Percentiles rank a stretch among this genome's conserved stretches.
Evolutionary conservation across 2,329 filamentous ascomycete genomes (phyloP).

Genomic region (Penicillium sp.): DNA sequence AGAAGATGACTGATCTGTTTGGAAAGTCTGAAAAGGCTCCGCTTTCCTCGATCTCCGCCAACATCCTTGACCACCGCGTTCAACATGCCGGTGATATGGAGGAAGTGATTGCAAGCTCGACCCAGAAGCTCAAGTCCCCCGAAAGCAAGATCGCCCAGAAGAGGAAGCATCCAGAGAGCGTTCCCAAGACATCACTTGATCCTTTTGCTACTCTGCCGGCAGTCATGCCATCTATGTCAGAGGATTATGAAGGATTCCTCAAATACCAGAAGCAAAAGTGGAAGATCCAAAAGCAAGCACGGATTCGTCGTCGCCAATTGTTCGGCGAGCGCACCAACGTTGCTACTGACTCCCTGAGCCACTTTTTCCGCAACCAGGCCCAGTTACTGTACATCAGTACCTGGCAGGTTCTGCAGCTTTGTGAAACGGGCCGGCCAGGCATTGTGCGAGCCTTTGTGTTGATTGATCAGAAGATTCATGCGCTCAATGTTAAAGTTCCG

Average conservation of each 20-base stretch:
- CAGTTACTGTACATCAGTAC: conserved; percentile 85
- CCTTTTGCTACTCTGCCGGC: conserved; percentile 78
- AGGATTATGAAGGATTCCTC: conserved; percentile 84
- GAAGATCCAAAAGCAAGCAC: conserved; percentile 93
- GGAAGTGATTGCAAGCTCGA: conserved; percentile 63
- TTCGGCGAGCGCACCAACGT: conserved; percentile 77
- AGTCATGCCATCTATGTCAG: conserved; percentile 75
- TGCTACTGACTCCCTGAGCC: conserved; percentile 59
- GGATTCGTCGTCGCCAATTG: conserved; percentile 77
- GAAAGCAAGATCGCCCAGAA: conserved; percentile 59
- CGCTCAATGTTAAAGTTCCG: conserved; percentile 81
- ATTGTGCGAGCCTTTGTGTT: conserved; percentile 84
- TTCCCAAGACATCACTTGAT: conserved; percentile 59
- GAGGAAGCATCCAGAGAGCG: conserved; percentile 67
- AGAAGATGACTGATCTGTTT: conserved; percentile 95
- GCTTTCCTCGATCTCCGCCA: conserved; percentile 67
- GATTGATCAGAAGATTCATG: conserved; percentile 88
- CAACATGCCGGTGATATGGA: conserved; percentile 65
- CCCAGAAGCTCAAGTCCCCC: conserved; percentile 61
- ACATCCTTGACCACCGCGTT: conserved; percentile 55
- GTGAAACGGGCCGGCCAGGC: conserved; percentile 75
- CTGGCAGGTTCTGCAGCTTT: conserved; percentile 90
- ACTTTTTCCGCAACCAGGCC: conserved; percentile 84
- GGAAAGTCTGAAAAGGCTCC: conserved; percentile 58
- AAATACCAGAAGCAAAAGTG: conserved; percentile 97